Conservation (phyloP, 768 basidiomycete genomes). For the Russula emetica region DNA sequence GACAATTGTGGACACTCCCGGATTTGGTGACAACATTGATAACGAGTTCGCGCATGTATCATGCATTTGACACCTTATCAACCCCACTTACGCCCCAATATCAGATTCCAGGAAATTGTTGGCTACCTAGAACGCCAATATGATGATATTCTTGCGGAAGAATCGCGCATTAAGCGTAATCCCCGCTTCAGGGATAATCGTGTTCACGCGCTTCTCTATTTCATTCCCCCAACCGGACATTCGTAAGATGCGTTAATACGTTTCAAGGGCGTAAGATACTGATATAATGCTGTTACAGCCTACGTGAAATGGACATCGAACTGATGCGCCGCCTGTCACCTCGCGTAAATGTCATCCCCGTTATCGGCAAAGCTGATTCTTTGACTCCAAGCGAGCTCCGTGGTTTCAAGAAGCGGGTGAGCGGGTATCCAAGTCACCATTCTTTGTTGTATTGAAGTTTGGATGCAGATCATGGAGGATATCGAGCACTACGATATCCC, state of each 20-base stretch:
- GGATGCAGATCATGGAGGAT: conserved; percentile 91
- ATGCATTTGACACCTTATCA: not conserved
- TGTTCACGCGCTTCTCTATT: conserved; percentile 94
- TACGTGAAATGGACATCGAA: conserved; percentile 98
- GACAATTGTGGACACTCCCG: conserved; percentile 98
- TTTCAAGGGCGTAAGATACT: not conserved
- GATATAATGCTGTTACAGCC: conserved; percentile 38
- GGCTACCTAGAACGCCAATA: conserved; percentile 98
- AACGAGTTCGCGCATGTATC: conserved; percentile 90
- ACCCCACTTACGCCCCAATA: conserved; percentile 3
- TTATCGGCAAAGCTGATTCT: conserved; percentile 94
- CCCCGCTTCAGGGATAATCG: conserved; percentile 98
- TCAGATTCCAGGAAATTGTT: conserved; percentile 94
- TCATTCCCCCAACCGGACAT: conserved; percentile 98
- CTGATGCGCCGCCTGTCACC: conserved; percentile 97
- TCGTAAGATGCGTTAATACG: conserved; percentile 50
- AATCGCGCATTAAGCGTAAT: conserved; percentile 99
- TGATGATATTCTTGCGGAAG: conserved; percentile 97
- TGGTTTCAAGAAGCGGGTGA: conserved; percentile 91
- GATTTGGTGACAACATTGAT: conserved; percentile 98
- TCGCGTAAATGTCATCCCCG: conserved; percentile 98
- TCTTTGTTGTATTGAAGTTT: conserved; percentile 9
- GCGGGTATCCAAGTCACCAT: conserved; percentile 28
- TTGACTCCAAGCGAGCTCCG: conserved; percentile 89
- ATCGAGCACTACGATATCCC: conserved; percentile 98